Conservation (phyloP, 1,284 basidiomycete species). For the Acaromyces ingoldii region DNA sequence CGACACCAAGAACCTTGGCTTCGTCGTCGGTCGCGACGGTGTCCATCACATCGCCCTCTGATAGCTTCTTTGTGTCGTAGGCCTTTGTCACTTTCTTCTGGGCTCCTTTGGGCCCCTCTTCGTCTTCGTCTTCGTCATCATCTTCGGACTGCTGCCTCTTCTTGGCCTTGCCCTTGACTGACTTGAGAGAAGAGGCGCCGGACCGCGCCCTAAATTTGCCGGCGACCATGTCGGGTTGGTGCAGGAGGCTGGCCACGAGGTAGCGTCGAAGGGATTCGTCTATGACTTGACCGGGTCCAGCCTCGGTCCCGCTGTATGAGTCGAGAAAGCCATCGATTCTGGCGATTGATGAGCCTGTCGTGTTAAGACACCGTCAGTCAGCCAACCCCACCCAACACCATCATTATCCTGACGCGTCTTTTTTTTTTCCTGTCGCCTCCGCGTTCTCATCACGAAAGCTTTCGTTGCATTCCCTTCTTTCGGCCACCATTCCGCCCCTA, state of each 20-base stretch:
- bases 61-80: background rate
- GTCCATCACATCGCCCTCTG: background rate
- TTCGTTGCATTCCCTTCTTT: no score
- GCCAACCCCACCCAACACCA: no score
- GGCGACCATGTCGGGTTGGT: background rate
- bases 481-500: no score
- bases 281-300: background rate
- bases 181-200: background rate
- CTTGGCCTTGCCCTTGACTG: background rate
- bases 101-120: background rate
- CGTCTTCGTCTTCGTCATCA: background rate
- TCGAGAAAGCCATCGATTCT: background rate
- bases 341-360: constrained; percentile 1
- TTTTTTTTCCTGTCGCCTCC: no score
- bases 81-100: background rate
- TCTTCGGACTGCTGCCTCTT: background rate
- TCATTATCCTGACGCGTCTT: no score
- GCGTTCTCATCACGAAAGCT: no score
- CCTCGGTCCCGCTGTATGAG: background rate
- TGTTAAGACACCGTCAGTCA: no score
- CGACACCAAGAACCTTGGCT: background rate
- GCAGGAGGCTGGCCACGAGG: background rate
- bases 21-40: background rate
- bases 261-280: background rate
- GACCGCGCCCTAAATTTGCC: no score